These are phyloP conservation scores for Aspergillus unguis DNA, from an alignment of 2,329 filamentous ascomycete species.

Conservation along the genomic window DNA sequence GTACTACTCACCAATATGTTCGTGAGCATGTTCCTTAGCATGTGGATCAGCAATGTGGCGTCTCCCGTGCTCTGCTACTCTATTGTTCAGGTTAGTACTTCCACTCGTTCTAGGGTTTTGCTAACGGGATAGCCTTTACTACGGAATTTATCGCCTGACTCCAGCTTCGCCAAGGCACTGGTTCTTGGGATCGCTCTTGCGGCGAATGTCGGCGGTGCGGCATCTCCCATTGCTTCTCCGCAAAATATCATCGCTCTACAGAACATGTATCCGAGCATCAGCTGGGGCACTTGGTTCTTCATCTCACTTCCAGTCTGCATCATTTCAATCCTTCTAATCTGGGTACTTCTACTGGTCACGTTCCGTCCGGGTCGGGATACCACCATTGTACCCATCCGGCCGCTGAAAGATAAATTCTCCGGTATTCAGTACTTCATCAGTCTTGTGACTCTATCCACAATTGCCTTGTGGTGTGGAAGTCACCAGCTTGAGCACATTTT, in stretches of 20 bases:
- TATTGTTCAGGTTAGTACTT: constrained; percentile 72
- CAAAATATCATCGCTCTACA: constrained; percentile 96
- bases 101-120: not conserved
- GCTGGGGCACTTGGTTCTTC: constrained; percentile 97
- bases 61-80: constrained; percentile 96
- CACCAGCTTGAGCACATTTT: constrained; percentile 85
- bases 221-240: constrained; percentile 93
- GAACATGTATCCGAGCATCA: constrained; percentile 88
- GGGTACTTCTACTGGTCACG: constrained; percentile 76
- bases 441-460: constrained; percentile 76
- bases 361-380: constrained; percentile 84
- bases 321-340: constrained; percentile 82
- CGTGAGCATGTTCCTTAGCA: constrained; percentile 93
- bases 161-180: constrained; percentile 88
- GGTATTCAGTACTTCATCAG: constrained; percentile 92
- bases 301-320: constrained; percentile 89
- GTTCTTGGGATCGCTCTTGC: constrained; percentile 93
- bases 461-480: constrained; percentile 85
- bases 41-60: constrained; percentile 99
- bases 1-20: constrained; percentile 98
- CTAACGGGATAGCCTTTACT: constrained; percentile 68
- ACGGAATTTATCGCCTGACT: constrained; percentile 84
- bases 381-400: constrained; percentile 85
- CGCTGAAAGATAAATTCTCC: constrained; percentile 82
- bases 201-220: constrained; percentile 93